Base-by-base conservation (phyloP, 2,329 filamentous ascomycete species). In the Tolypocladium capitatum region DNA sequence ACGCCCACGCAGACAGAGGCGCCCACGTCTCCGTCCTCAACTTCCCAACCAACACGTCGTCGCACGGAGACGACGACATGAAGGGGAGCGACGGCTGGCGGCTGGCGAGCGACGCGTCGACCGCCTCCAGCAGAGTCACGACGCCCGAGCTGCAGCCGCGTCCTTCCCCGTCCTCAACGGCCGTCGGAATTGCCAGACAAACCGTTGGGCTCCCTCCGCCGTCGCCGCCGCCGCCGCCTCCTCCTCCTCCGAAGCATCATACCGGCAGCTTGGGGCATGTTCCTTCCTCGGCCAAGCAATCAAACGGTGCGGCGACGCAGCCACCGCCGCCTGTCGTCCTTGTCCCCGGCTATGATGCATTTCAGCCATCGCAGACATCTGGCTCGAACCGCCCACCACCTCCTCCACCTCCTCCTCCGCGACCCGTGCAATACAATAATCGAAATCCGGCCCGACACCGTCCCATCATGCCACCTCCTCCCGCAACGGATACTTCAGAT, bases 121-220 rank as follows among this genome's bases (percentile, higher is more conserved):
- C 56, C n/a, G 50, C 56, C 27, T 57, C 60, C 7, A 63, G 61
- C 50, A 53, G 55, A 45, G 53, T 52, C 35, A 59, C 60, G 20
- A 60, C 58, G 35, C 59, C 55, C 21, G 57, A 62, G 45, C 54
- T 51, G 9, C 52, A 53, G 31, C 50, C 49, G 30, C 50, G 50
- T 52, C 53, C 45, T 31, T 6, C 18, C 28, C 14, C 18, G 38
- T 18, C 21, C 24, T 18, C 38, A 16, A 30, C 7, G 24, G 16
- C 24, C 38, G 6, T 42, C 38, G 38, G n/a, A 18, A 11, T 51
- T 38, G 47, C 48, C 24, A 49, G 40, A 48, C 48, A 50, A 41
- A 47, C 49, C 20, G 27, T 52, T 27, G 43, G 34, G 18, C 10
- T 52, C 43, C 52, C 51, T 40, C 50, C 49, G 34, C 24, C 32